Conservation (phyloP, 1,284 basidiomycete species). For the Microbotryum violaceum region DNA sequence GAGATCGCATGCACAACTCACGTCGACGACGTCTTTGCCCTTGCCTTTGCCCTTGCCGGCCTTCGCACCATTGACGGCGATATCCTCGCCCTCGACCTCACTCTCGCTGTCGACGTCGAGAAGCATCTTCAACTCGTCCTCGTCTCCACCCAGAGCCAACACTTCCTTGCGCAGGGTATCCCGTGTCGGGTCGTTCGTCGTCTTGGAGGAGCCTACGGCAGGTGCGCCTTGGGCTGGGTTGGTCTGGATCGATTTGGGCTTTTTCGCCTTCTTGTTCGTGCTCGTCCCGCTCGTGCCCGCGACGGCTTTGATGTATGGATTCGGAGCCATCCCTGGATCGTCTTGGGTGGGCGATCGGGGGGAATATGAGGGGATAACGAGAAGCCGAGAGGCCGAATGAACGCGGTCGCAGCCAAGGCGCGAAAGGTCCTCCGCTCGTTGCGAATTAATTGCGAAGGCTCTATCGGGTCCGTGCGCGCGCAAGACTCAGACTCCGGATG, state of each 20-base stretch:
- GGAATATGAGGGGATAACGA: too few species aligned
- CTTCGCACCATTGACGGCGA: slow-evolving; percentile 9
- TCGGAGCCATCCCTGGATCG: slow-evolving; percentile 1
- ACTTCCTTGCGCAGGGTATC: slow-evolving; percentile 42
- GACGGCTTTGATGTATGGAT: slow-evolving; percentile 25
- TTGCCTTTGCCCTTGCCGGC: slow-evolving; percentile 33
- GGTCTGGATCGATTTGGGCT: not conserved
- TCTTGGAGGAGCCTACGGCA: not conserved
- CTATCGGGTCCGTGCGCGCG: too few species aligned
- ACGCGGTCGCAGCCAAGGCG: too few species aligned
- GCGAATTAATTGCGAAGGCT: too few species aligned
- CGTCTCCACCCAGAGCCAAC: slow-evolving; percentile 50
- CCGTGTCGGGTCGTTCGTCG: not conserved
- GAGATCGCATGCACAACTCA: not conserved
- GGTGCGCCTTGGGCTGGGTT: too few species aligned
- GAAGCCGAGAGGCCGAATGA: too few species aligned
- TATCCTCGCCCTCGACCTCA: slow-evolving; percentile 41
- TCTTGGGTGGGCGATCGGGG: too few species aligned
- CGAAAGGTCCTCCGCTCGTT: too few species aligned
- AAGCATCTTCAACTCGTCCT: slow-evolving; percentile 49
- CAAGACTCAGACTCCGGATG: too few species aligned
- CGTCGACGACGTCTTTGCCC: not conserved
- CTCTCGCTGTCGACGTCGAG: slow-evolving; percentile 43
- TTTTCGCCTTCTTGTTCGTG: not conserved
- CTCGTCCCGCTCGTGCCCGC: not conserved